Conservation (phyloP, 441 rosid species). For the Mallotus japonicus region DNA sequence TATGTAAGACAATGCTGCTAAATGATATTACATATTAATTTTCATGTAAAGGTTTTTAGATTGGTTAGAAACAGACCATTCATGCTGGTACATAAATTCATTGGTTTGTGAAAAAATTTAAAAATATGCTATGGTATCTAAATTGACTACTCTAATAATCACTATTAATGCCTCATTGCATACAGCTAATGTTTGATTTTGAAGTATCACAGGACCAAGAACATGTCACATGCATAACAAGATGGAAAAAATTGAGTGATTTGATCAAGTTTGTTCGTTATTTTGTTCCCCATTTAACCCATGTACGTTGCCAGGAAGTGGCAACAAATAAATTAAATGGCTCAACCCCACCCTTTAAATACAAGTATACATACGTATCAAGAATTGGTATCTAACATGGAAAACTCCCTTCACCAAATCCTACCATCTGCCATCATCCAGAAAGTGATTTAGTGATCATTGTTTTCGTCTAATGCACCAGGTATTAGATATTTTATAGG, state of each 20-base stretch:
- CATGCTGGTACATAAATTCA: no score
- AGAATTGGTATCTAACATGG: neutral
- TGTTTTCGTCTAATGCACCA: no score
- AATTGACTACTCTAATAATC: conserved; percentile 3
- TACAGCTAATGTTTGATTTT: conserved; percentile 16
- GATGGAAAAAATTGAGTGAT: neutral
- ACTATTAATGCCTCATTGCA: neutral
- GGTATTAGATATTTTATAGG: no score
- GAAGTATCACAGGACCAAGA: neutral
- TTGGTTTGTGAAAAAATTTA: no score
- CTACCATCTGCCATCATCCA: neutral
- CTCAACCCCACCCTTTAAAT: conserved; percentile 2
- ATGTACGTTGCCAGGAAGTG: neutral
- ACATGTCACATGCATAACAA: conserved; percentile 18
- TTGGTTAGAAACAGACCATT: no score
- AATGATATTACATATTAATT: no score
- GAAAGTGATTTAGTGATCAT: no score
- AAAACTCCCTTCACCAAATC: neutral
- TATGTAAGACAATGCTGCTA: no score
- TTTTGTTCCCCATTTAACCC: neutral
- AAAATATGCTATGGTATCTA: neutral
- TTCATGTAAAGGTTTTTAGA: no score
- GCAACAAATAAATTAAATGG: conserved; percentile 4
- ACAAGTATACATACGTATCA: neutral
- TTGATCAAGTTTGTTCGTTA: neutral